Percentiles rank a stretch among this genome's conserved stretches.
phyloP scores from a whole-genome alignment of 805 yeast species.

The Candida namnaoensis region DNA sequence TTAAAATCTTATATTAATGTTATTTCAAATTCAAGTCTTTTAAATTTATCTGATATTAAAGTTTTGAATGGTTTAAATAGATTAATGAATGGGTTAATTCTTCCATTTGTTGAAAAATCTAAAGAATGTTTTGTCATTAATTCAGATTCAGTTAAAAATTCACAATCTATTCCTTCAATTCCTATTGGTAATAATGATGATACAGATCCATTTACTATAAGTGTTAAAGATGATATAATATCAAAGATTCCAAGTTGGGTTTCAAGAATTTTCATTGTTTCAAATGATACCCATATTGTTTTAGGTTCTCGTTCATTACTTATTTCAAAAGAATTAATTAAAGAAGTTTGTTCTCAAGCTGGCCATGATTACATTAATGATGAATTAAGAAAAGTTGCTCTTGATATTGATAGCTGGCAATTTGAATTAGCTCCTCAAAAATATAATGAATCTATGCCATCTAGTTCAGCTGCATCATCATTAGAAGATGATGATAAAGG shows the following conservation, averaged over 20 bases:
- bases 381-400: constrained; percentile 24
- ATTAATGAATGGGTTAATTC: constrained; percentile 6
- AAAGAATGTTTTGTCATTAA: not conserved
- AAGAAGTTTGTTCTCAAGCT: constrained; percentile 22
- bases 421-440: not conserved
- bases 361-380: constrained; percentile 31
- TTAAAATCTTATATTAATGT: not conserved
- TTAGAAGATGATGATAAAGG: constrained; percentile 24
- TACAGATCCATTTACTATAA: too few species aligned
- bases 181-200: not conserved
- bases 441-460: constrained; percentile 3
- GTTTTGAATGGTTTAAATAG: constrained; percentile 21
- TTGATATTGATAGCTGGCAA: constrained; percentile 14
- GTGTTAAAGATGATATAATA: constrained; percentile 4
- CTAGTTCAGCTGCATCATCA: constrained; percentile 20
- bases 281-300: constrained; percentile 13
- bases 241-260: constrained; percentile 16
- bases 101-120: not conserved
- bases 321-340: constrained; percentile 29
- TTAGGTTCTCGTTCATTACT: constrained; percentile 35
- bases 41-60: constrained; percentile 20
- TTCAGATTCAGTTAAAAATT: too few species aligned
- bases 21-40: constrained; percentile 5
- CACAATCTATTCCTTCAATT: too few species aligned
- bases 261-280: constrained; percentile 2